phyloP scores from a whole-genome alignment of 257 asterid species.

The Primulina huaijiensis region DNA sequence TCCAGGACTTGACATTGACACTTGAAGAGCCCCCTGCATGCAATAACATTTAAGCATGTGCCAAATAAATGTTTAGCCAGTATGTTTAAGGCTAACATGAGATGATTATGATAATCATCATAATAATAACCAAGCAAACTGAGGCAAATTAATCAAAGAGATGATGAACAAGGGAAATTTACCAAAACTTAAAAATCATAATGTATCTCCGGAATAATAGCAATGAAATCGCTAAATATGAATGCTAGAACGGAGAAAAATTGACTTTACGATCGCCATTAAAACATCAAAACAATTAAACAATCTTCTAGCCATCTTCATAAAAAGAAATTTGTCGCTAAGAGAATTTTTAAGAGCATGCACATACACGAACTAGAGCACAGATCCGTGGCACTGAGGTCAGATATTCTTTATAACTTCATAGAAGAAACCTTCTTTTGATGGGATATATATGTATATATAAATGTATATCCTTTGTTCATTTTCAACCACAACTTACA shows the following conservation, averaged over 20 bases:
- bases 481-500: background rate
- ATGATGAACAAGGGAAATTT: background rate
- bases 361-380: too few relatives aligned
- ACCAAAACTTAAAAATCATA: background rate
- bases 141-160: background rate
- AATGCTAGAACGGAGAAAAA: too few relatives aligned
- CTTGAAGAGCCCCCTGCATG: constrained; percentile 56
- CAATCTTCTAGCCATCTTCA: too few relatives aligned
- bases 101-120: constrained; percentile 12
- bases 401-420: background rate
- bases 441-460: too few relatives aligned
- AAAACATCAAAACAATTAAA: too few relatives aligned
- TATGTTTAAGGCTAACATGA: constrained; percentile 5
- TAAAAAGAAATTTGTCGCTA: too few relatives aligned
- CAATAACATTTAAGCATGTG: constrained; percentile 25
- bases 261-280: too few relatives aligned
- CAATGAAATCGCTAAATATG: background rate
- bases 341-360: too few relatives aligned
- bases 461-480: background rate
- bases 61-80: constrained; percentile 10
- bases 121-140: constrained; percentile 8
- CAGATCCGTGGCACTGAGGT: background rate
- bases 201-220: background rate
- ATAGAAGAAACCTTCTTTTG: background rate
- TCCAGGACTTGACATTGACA: constrained; percentile 79